Percentiles rank a stretch among this genome's conserved stretches.
These are phyloP conservation scores for Calonectria hawksworthii DNA, from an alignment of 2,329 filamentous ascomycete genomes.

Conservation along the genomic window DNA sequence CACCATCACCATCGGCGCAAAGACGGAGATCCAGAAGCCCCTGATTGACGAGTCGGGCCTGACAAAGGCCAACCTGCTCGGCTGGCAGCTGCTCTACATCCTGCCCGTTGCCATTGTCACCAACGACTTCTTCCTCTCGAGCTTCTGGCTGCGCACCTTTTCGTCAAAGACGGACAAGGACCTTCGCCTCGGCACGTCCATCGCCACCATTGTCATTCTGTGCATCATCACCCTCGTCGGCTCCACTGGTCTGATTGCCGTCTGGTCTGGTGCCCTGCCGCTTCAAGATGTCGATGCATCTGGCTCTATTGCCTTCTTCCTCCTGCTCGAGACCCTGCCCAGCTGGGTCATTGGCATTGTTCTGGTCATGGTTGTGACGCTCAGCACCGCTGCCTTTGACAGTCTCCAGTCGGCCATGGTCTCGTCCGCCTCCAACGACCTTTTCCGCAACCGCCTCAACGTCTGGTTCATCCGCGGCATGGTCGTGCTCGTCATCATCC, in stretches of 20 bases:
- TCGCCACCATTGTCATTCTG: conserved; percentile 75
- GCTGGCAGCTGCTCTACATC: conserved; percentile 90
- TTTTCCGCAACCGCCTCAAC: conserved; percentile 85
- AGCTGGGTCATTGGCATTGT: conserved; percentile 87
- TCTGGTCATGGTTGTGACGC: conserved; percentile 82
- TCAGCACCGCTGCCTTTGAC: conserved; percentile 85
- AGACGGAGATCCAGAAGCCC: conserved; percentile 78
- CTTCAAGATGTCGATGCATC: conserved; percentile 67
- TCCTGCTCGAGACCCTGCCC: conserved; percentile 79
- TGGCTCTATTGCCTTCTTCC: conserved; percentile 80
- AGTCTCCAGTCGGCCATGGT: conserved; percentile 87
- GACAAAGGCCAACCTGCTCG: conserved; percentile 77
- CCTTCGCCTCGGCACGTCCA: conserved; percentile 79
- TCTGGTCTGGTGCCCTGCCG: conserved; percentile 81
- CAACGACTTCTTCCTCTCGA: conserved; percentile 89
- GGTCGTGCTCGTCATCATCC: conserved; percentile 81
- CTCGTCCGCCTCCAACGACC: conserved; percentile 85
- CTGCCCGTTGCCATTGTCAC: conserved; percentile 84
- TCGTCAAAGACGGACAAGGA: conserved; percentile 84
- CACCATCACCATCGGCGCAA: conserved; percentile 81
- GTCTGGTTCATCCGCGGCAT: conserved; percentile 79
- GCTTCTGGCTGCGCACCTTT: conserved; percentile 88
- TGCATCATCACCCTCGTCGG: conserved; percentile 82
- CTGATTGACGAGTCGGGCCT: conserved; percentile 79
- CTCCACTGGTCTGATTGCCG: conserved; percentile 79